Evolutionary conservation across 2,329 filamentous ascomycete genomes (phyloP), one percentile per base, ranked within the genome.

Genomic region (Beauveria bassiana): DNA sequence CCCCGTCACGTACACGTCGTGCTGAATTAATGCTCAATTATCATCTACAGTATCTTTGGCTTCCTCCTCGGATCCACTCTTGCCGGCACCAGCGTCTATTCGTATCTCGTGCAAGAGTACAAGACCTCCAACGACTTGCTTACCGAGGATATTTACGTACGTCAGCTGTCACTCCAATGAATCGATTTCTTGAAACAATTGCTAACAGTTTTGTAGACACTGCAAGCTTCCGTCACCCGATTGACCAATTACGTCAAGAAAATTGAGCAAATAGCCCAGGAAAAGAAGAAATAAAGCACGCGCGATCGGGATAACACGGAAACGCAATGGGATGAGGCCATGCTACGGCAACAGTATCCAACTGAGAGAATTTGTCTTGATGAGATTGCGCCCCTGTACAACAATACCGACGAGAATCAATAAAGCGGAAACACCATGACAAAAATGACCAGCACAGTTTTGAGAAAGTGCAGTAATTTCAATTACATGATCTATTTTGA

Each of bases 91-190:
- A 88, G 86, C 62, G 89, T 96, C 69, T 98, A 97, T 79, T 92
- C 91, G 74, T 98, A 98, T 75, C 85, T 96, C 67, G 79, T 98
- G 69, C 86, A 93, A 73, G 93, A 98, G 76, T 98, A 97, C 81
- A 91, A 92, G 78, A 82, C 92, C 49, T 90, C 91, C 68, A 98
- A 97, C 79, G 90, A 96, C 77, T 83, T 97, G 71, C 80, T 98
- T 76, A 93, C 88, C 64, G 92, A 96, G 77, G 93, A 98, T 77
- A 96, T 98, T 74, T 93, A 93, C 77, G 93, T 97, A 84, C 76
- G 91, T 88, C 34, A 18, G 14, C 40, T 16, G 24, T 24, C 9
- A 7, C n/a, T 28, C 28, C 7, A 12, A 50, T 42, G 26, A 54
- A 43, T 14, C 61, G 62, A 40, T 65, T 56, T n/a, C 1, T 31